Base-by-base conservation (phyloP, 2,329 filamentous ascomycete species). In the Elsinoe perseae region DNA sequence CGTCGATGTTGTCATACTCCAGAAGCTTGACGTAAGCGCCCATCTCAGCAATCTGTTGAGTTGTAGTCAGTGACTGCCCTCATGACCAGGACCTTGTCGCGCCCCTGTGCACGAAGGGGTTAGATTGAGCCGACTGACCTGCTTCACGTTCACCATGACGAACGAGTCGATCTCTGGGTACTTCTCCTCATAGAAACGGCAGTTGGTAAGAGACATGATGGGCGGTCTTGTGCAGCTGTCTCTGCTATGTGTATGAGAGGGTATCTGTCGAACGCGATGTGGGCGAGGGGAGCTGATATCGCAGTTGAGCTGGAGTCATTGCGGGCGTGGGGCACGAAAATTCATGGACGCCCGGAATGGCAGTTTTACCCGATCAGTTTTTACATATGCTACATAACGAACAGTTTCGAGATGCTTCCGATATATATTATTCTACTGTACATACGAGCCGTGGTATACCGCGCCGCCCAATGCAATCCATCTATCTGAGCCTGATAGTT, bases 141-240 rank as follows among this genome's bases (percentile, higher is more conserved):
- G 90, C 83, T 95, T 95, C 68, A 97, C 93, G 75, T 97, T 98
- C 73, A 98, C 93, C 93, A 98, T 98, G 72, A 98, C 95, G 77
- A 96, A 97, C 80, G 89, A 95, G 77, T 98, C 93, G 72, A 98
- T 92, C 81, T 97, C 93, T 58, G 90, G 90, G 70, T 87, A 96
- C 76, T 95, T 95, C 78, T 95, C 89, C 81, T 95, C 90, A 74
- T 95, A 96, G 76, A 95, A 96, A 69, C 90, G 89, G 76, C 88
- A 95, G 78, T 95, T 95, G 72, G 88, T 93, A 79, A 95, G 56
- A 34, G 59, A 59, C 59, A 61, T 61, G 56, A 38, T 61, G 46
- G 53, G 56, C 56, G 53, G 48, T 58, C 25, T 28, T 43, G 48
- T 30, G 21, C 23, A 36, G 30, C 4, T 50, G 14, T 50, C 25